A percentile compares a stretch with the other conserved stretches of the same genome.
Conservation (phyloP, 257 asterid species). For the Ligustrum vulgare region DNA sequence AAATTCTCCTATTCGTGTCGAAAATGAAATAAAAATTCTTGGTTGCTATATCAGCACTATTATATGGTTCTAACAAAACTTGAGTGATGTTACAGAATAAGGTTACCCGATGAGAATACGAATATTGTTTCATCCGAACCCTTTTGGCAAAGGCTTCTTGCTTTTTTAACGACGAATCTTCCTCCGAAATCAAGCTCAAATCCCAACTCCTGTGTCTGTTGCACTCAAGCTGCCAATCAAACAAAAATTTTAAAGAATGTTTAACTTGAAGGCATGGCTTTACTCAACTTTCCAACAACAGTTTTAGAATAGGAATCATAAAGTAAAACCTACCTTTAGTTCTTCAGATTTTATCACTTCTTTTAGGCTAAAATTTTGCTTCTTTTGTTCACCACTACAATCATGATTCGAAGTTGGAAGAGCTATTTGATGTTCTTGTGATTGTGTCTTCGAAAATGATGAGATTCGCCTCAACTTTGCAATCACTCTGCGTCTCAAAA, state of each 20-base stretch:
- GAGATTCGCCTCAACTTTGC: constrained; percentile 26
- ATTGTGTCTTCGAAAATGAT: constrained; percentile 25
- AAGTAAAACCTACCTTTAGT: constrained; percentile 30
- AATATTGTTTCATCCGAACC: constrained; percentile 74
- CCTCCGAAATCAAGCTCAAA: constrained; percentile 46
- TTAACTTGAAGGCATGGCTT: neutral
- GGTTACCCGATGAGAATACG: constrained; percentile 72
- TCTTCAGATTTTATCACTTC: constrained; percentile 45
- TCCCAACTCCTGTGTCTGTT: constrained; percentile 59
- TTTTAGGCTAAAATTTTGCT: constrained; percentile 34
- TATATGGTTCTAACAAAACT: neutral
- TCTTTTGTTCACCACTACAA: constrained; percentile 44
- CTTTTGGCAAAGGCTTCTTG: constrained; percentile 66
- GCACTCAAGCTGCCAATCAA: constrained; percentile 42
- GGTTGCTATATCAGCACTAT: neutral
- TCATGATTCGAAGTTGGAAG: constrained; percentile 44
- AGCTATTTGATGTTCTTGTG: constrained; percentile 35
- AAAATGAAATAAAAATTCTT: neutral
- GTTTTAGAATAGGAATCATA: neutral
- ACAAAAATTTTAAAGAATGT: no score
- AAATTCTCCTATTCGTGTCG: neutral
- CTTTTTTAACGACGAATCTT: constrained; percentile 50
- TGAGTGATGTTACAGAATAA: neutral
- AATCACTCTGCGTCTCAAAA: constrained; percentile 47
- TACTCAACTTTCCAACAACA: neutral